phyloP scores from a whole-genome alignment of 2,329 filamentous ascomycete species.

The Sporothrix pallida region DNA sequence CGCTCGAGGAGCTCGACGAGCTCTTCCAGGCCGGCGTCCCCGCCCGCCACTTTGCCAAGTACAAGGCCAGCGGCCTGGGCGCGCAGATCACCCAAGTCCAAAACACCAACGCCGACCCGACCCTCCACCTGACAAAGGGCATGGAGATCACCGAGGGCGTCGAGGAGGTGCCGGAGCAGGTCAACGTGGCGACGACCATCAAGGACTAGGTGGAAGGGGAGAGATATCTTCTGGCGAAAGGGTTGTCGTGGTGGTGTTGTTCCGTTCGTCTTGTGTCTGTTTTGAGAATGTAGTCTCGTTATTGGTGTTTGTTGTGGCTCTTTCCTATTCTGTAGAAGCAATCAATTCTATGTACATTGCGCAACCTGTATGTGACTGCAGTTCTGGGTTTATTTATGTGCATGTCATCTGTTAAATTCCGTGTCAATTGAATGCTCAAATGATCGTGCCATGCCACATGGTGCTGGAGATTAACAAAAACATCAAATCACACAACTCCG shows the following conservation, averaged over 20 bases:
- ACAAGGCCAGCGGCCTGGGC: not conserved
- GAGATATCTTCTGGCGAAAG: not conserved
- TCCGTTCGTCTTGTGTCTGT: too few relatives aligned
- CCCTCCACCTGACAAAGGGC: not conserved
- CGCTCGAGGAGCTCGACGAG: conserved; percentile 40
- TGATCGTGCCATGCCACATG: too few relatives aligned
- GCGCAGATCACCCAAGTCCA: conserved; percentile 14
- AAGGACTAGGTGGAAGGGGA: not conserved
- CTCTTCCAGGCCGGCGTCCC: conserved; percentile 38
- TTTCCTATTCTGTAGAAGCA: too few relatives aligned
- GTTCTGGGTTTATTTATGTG: too few relatives aligned
- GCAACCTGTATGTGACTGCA: too few relatives aligned
- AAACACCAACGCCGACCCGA: conserved; percentile 10
- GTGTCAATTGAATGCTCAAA: too few relatives aligned
- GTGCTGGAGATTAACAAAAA: too few relatives aligned
- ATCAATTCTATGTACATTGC: too few relatives aligned
- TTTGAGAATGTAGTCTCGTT: too few relatives aligned
- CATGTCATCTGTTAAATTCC: too few relatives aligned
- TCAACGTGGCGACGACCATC: not conserved
- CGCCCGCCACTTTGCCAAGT: conserved; percentile 24
- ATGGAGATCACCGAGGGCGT: conserved; percentile 1
- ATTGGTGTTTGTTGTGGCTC: too few relatives aligned
- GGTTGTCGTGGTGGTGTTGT: not conserved
- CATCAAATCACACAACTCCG: too few relatives aligned
- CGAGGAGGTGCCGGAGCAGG: not conserved